Conservation (phyloP, 176 grass and related monocot genomes). For the Paspalum notatum region DNA sequence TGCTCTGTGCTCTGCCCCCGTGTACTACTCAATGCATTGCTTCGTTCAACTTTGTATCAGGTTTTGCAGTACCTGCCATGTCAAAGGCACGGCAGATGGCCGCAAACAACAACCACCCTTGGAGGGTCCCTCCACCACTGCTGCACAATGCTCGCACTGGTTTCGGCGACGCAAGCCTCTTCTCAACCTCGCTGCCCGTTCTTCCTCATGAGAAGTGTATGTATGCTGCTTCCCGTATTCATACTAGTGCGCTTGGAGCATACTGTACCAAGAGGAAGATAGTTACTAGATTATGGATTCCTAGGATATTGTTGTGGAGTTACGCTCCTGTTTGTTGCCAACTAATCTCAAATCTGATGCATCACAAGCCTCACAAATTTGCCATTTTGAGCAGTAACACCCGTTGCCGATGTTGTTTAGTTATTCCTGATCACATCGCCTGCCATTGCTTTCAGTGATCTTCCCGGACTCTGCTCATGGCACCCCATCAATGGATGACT, state of each 20-base stretch:
- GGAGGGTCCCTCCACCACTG: constrained; percentile 33
- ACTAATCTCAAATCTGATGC: background rate
- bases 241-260: background rate
- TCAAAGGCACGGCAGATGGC: constrained; percentile 37
- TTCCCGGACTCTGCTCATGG: constrained; percentile 54
- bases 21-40: background rate
- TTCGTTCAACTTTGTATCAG: constrained; percentile 2
- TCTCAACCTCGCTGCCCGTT: constrained; percentile 85
- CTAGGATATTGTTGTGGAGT: background rate
- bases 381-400: background rate
- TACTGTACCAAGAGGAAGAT: background rate
- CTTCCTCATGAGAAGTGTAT: constrained; percentile 79
- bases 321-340: background rate
- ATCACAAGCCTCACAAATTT: background rate
- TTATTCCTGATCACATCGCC: constrained; percentile 2
- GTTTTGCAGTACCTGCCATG: constrained; percentile 38
- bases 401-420: background rate
- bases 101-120: constrained; percentile 40
- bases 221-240: constrained; percentile 29
- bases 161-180: constrained; percentile 67
- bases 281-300: background rate
- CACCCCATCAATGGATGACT: constrained; percentile 50
- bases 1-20: background rate
- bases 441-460: constrained; percentile 40
- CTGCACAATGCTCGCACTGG: constrained; percentile 21